These are phyloP conservation scores for Kodamaea plutei DNA, from an alignment of 1,139 yeast species.

Conservation along the genomic window DNA sequence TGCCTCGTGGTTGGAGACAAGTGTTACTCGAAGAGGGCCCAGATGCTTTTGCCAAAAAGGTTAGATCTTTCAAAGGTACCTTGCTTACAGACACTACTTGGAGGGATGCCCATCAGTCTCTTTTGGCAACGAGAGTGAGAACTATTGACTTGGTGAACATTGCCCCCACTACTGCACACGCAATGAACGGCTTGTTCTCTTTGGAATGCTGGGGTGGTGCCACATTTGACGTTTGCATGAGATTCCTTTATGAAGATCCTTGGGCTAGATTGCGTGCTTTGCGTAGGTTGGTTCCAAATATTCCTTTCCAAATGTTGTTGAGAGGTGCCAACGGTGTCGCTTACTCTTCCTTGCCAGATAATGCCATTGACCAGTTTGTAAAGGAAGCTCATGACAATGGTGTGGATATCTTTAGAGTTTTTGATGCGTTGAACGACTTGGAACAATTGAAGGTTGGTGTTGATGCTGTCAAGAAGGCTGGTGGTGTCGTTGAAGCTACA, in stretches of 20 bases:
- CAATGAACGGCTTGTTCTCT: constrained; percentile 86
- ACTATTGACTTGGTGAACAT: constrained; percentile 86
- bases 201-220: constrained; percentile 99
- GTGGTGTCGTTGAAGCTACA: constrained; percentile 98
- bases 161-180: constrained; percentile 93
- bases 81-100: constrained; percentile 97
- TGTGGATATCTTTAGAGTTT: constrained; percentile 95
- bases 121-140: constrained; percentile 94
- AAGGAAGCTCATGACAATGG: constrained; percentile 92
- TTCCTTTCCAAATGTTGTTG: constrained; percentile 97
- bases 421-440: constrained; percentile 93
- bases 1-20: constrained; percentile 88
- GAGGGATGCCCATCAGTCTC: constrained; percentile 99
- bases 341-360: constrained; percentile 94
- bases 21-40: constrained; percentile 83
- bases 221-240: constrained; percentile 96
- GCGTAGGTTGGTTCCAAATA: constrained; percentile 90
- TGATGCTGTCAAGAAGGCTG: constrained; percentile 95
- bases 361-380: constrained; percentile 96
- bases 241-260: constrained; percentile 97
- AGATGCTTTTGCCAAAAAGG: constrained; percentile 80
- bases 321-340: constrained; percentile 99
- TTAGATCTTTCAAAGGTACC: constrained; percentile 80
- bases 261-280: constrained; percentile 92
- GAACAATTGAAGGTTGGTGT: constrained; percentile 97